A percentile compares a stretch with the other conserved stretches of the same genome.
phyloP scores from a whole-genome alignment of 1,139 yeast species.

The Blastobotrys illinoisensis region DNA sequence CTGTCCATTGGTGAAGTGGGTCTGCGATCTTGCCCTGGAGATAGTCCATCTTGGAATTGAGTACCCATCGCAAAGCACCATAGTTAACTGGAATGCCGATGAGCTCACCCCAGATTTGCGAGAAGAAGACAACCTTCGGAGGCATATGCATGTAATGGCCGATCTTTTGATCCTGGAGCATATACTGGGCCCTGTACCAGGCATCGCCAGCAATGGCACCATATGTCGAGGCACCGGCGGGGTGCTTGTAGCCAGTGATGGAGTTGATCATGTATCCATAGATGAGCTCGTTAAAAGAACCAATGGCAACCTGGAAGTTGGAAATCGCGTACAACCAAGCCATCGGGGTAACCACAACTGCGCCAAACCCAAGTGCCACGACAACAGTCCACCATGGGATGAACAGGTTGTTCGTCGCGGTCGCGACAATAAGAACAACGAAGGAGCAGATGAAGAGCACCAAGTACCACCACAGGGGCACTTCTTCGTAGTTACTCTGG shows the following conservation, averaged over 20 bases:
- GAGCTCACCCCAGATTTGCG: constrained; percentile 40
- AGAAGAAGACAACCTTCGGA: constrained; percentile 48
- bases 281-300: constrained; percentile 48
- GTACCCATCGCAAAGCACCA: constrained; percentile 10
- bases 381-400: constrained; percentile 14
- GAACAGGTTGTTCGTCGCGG: constrained; percentile 17
- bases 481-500: constrained; percentile 49
- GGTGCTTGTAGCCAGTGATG: constrained; percentile 48
- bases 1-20: constrained; percentile 13
- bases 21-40: constrained; percentile 8
- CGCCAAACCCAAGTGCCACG: constrained; percentile 12
- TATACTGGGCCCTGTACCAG: constrained; percentile 13
- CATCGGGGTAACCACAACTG: constrained; percentile 12
- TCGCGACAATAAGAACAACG: constrained; percentile 41
- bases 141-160: constrained; percentile 50
- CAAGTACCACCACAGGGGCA: constrained; percentile 50
- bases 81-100: constrained; percentile 10
- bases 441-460: constrained; percentile 41
- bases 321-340: constrained; percentile 46
- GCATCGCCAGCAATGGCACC: constrained; percentile 36
- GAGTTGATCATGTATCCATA: constrained; percentile 46
- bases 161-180: constrained; percentile 44
- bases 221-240: constrained; percentile 49
- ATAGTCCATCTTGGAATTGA: constrained; percentile 7
- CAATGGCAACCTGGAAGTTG: constrained; percentile 44